Conservation (phyloP, 305 asterid species). For the Plantago coronopus region DNA sequence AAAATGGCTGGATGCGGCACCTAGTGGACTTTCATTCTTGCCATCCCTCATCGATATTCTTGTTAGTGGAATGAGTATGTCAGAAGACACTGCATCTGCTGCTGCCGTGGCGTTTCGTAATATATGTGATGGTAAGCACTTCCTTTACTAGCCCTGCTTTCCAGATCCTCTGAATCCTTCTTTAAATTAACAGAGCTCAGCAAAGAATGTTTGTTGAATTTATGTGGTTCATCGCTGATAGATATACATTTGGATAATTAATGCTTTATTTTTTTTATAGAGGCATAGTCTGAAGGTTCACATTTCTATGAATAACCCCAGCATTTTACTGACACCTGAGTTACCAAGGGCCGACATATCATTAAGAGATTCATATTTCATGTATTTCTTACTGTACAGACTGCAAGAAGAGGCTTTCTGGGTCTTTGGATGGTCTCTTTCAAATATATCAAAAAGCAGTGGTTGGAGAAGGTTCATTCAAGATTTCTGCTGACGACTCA, state of each 20-base stretch:
- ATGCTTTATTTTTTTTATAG: too few species aligned
- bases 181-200: neutral
- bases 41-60: slow-evolving; percentile 86
- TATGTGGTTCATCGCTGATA: neutral
- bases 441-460: slow-evolving; percentile 90
- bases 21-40: slow-evolving; percentile 77
- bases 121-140: slow-evolving; percentile 71
- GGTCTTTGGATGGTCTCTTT: slow-evolving; percentile 84
- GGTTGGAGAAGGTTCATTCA: slow-evolving; percentile 77
- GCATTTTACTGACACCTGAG: slow-evolving; percentile 2
- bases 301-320: too few species aligned
- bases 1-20: slow-evolving; percentile 86
- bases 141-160: slow-evolving; percentile 20
- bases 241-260: too few species aligned
- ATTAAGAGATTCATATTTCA: slow-evolving; percentile 12
- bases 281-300: too few species aligned
- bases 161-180: slow-evolving; percentile 13
- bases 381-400: slow-evolving; percentile 41
- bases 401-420: slow-evolving; percentile 85
- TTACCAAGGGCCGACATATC: slow-evolving; percentile 14
- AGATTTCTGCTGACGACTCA: slow-evolving; percentile 94
- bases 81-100: slow-evolving; percentile 96
- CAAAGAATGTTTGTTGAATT: too few species aligned
- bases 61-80: slow-evolving; percentile 84
- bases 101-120: slow-evolving; percentile 93